These are phyloP conservation scores for Schoenoplectus triqueter DNA, from an alignment of 202 grass and related monocot genomes.

Conservation along the genomic window DNA sequence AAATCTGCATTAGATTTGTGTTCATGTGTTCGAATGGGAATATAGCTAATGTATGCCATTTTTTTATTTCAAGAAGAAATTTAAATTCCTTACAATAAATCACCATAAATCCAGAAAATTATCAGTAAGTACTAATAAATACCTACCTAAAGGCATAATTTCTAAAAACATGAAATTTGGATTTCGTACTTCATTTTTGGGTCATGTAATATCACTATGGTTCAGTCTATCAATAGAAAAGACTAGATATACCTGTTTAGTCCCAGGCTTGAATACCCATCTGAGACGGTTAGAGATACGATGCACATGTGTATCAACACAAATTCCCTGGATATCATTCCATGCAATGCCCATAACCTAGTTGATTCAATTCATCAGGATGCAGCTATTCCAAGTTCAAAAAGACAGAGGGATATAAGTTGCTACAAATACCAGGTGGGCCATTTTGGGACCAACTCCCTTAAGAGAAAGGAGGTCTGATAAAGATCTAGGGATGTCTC, in stretches of 20 bases:
- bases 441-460: slow-evolving; percentile 98
- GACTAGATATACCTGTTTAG: slow-evolving; percentile 56
- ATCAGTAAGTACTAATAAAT: neutral
- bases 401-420: slow-evolving; percentile 8
- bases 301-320: slow-evolving; percentile 97
- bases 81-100: slow-evolving; percentile 18
- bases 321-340: slow-evolving; percentile 97
- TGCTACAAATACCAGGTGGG: slow-evolving; percentile 66
- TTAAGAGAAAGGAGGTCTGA: slow-evolving; percentile 73
- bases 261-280: slow-evolving; percentile 81
- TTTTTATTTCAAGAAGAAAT: neutral
- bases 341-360: slow-evolving; percentile 93
- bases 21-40: neutral
- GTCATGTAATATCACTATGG: neutral
- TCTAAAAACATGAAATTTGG: neutral
- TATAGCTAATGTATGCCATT: neutral
- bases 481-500: slow-evolving; percentile 83
- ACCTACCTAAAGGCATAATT: neutral
- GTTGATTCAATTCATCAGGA: slow-evolving; percentile 31
- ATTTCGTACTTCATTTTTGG: neutral
- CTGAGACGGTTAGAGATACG: slow-evolving; percentile 93
- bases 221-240: neutral
- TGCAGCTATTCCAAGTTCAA: slow-evolving; percentile 30
- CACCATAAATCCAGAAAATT: slow-evolving; percentile 15
- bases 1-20: neutral